Evolutionary conservation across 306 rosid species (phyloP).

Genomic region (Castanea sativa): DNA sequence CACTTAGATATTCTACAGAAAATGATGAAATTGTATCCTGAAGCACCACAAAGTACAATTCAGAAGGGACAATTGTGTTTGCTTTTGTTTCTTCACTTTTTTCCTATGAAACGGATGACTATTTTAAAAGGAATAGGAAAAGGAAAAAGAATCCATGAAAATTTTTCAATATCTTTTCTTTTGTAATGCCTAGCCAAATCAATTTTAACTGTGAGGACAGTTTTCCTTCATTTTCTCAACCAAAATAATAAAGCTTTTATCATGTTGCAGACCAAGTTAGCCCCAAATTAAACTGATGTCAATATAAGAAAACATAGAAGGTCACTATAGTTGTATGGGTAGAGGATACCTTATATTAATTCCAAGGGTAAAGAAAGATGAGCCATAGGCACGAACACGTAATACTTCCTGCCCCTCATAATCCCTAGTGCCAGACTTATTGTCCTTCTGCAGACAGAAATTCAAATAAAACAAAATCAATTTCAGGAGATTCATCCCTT

Average conservation of each 20-base stretch:
- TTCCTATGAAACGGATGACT: not conserved
- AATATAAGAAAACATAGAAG: not conserved
- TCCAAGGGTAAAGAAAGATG: conserved; percentile 81
- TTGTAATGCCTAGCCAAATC: not conserved
- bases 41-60: not conserved
- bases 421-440: conserved; percentile 40
- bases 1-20: conserved; percentile 20
- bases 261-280: not conserved
- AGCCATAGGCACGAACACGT: conserved; percentile 85
- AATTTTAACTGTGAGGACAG: not conserved
- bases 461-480: conserved; percentile 12
- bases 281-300: not conserved
- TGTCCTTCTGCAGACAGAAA: conserved; percentile 58
- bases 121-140: not conserved
- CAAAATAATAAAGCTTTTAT: not conserved
- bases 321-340: not conserved
- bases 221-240: not conserved
- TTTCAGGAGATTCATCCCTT: conserved; percentile 11
- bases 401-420: conserved; percentile 79
- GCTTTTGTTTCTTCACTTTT: not conserved
- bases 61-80: not conserved
- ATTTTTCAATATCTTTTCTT: not conserved
- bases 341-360: conserved; percentile 78
- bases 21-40: not conserved
- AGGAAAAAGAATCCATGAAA: too few relatives aligned